Percentiles rank a stretch among this genome's conserved stretches.
Evolutionary conservation across 306 rosid genomes (phyloP).

Genomic region (Acacia melanoxylon): DNA sequence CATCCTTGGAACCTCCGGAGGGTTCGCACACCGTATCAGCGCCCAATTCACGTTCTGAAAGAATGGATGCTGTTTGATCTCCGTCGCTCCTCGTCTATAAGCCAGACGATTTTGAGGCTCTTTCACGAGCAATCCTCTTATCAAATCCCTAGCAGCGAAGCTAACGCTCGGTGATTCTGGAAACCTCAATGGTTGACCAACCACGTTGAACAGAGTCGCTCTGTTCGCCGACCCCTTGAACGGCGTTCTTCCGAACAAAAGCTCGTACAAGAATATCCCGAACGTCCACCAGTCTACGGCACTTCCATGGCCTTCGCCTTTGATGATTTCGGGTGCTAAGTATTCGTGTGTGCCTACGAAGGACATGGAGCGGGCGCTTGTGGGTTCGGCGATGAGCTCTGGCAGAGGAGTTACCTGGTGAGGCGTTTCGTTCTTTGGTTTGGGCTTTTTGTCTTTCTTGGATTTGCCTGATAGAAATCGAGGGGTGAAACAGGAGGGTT

Average conservation of each 20-base stretch:
- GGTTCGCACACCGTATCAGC: conserved; percentile 82
- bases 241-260: conserved; percentile 89
- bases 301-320: conserved; percentile 98
- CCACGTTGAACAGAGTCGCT: conserved; percentile 88
- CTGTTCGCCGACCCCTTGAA: conserved; percentile 86
- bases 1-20: conserved; percentile 80
- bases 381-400: conserved; percentile 88
- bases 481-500: conserved; percentile 76
- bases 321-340: conserved; percentile 93
- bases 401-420: conserved; percentile 85
- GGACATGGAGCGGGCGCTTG: conserved; percentile 94
- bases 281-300: conserved; percentile 99
- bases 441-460: conserved; percentile 66
- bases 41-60: conserved; percentile 98
- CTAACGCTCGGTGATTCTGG: conserved; percentile 91
- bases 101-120: conserved; percentile 99
- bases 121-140: conserved; percentile 91
- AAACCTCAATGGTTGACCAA: conserved; percentile 91
- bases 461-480: conserved; percentile 69
- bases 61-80: conserved; percentile 92
- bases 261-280: conserved; percentile 94
- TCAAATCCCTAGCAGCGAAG: conserved; percentile 95
- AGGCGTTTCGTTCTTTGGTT: conserved; percentile 57
- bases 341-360: conserved; percentile 98
- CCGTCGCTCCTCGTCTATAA: conserved; percentile 90